Evolutionary conservation across 495 filamentous ascomycete species (phyloP).

Genomic region (Beverwykella pulmonaria): DNA sequence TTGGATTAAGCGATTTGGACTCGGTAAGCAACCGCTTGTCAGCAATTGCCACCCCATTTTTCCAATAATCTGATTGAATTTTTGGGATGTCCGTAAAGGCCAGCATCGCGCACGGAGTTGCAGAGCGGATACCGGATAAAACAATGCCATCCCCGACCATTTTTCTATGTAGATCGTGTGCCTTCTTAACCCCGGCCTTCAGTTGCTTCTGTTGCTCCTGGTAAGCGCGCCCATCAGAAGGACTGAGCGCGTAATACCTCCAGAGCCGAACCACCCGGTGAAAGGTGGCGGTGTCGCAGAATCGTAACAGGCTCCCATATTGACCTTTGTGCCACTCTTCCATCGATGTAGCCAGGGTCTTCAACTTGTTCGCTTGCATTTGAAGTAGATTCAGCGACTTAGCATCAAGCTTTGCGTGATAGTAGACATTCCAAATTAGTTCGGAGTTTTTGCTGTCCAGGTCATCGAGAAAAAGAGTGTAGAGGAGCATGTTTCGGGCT

Average conservation of each 20-base stretch:
- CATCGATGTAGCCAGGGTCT: background rate
- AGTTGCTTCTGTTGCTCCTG: background rate
- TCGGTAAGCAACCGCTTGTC: background rate
- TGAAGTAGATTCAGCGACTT: background rate
- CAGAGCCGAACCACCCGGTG: background rate
- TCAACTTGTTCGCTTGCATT: background rate
- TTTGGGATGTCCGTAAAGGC: background rate
- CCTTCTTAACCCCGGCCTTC: background rate
- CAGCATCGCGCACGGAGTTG: background rate
- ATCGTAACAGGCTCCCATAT: background rate
- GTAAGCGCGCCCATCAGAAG: background rate
- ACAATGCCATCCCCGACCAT: background rate
- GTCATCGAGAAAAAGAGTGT: no score
- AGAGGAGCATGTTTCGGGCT: no score
- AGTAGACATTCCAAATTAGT: conserved; percentile 1
- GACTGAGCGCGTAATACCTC: background rate
- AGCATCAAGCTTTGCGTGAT: background rate
- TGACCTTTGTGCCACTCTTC: background rate
- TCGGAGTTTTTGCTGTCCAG: background rate
- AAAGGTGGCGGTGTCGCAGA: conserved; percentile 3
- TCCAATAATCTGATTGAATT: background rate
- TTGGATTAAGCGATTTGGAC: background rate
- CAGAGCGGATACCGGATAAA: background rate
- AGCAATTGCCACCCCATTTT: background rate
- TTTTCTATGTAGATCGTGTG: background rate